These are phyloP conservation scores for Rasamsonia emersonii DNA, from an alignment of 2,329 filamentous ascomycete genomes.

Conservation along the genomic window DNA sequence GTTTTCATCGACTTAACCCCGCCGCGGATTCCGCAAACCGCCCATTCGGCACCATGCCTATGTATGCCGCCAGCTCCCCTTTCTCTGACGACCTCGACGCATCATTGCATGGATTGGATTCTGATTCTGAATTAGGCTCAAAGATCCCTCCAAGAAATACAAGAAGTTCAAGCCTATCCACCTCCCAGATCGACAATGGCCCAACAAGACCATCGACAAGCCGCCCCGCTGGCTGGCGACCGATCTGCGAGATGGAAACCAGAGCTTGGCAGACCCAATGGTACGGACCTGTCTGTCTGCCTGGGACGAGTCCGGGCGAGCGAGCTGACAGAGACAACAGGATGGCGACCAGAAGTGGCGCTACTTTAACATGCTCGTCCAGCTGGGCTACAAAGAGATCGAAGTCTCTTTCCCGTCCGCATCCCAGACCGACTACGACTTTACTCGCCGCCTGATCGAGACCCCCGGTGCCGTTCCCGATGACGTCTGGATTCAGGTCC, in stretches of 20 bases:
- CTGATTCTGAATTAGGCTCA: conserved; percentile 29
- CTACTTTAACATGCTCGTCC: conserved; percentile 90
- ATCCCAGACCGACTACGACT: conserved; percentile 93
- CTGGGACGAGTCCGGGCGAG: no score
- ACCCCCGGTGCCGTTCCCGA: conserved; percentile 76
- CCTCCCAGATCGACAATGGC: conserved; percentile 60
- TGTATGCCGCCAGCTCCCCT: conserved; percentile 18
- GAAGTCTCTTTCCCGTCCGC: conserved; percentile 93
- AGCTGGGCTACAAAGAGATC: conserved; percentile 95
- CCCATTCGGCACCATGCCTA: conserved; percentile 26
- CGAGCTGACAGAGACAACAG: conserved; percentile 37
- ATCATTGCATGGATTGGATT: not conserved
- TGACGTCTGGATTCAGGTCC: conserved; percentile 85
- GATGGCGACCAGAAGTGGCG: conserved; percentile 90
- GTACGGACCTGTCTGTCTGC: conserved; percentile 40
- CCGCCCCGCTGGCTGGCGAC: conserved; percentile 86
- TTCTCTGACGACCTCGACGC: not conserved
- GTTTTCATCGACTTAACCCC: conserved; percentile 15
- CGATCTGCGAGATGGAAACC: conserved; percentile 85
- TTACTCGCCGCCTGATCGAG: conserved; percentile 76
- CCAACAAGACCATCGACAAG: conserved; percentile 70
- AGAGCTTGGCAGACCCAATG: conserved; percentile 89
- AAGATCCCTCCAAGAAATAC: conserved; percentile 42
- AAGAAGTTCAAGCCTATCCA: conserved; percentile 38
- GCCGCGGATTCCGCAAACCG: conserved; percentile 8